A percentile compares a stretch with the other conserved stretches of the same genome.
Conservation (phyloP, 192 early-diverging fungal species). For the Coemansia sp. region DNA sequence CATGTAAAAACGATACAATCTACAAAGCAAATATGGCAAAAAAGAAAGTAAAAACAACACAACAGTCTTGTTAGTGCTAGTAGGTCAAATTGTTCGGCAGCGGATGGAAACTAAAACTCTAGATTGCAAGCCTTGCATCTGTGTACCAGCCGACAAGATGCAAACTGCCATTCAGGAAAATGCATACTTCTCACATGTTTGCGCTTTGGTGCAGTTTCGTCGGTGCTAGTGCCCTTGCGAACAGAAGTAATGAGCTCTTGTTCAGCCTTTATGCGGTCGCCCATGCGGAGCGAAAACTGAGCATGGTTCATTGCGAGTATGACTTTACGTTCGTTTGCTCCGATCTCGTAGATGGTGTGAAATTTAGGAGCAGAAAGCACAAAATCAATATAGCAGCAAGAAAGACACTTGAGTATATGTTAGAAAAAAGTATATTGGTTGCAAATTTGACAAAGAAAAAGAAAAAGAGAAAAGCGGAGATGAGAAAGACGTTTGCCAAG, state of each 20-base stretch:
- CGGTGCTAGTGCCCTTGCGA: constrained; percentile 84
- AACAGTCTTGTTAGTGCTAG: background rate
- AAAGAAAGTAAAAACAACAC: background rate
- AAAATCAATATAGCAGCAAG: background rate
- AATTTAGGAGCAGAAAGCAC: background rate
- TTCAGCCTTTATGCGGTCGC: constrained; percentile 75
- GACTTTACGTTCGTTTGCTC: background rate
- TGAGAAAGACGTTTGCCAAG: background rate
- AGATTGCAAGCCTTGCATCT: background rate
- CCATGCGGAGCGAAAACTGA: constrained; percentile 59
- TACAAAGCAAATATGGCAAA: constrained; percentile 10
- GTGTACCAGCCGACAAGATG: background rate
- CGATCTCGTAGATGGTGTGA: background rate
- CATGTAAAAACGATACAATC: constrained; percentile 90
- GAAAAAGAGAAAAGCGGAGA: background rate
- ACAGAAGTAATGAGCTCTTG: constrained; percentile 83
- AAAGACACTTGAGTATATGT: too few relatives aligned
- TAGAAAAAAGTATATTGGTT: too few relatives aligned
- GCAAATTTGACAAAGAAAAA: background rate
- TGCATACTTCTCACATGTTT: constrained; percentile 78
- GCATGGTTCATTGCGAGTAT: constrained; percentile 27
- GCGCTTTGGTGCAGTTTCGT: constrained; percentile 95
- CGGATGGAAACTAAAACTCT: background rate
- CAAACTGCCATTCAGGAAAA: background rate
- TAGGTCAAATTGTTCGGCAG: background rate